Base-by-base conservation (phyloP, 2,329 filamentous ascomycete genomes). In the Penicillium decumbens region DNA sequence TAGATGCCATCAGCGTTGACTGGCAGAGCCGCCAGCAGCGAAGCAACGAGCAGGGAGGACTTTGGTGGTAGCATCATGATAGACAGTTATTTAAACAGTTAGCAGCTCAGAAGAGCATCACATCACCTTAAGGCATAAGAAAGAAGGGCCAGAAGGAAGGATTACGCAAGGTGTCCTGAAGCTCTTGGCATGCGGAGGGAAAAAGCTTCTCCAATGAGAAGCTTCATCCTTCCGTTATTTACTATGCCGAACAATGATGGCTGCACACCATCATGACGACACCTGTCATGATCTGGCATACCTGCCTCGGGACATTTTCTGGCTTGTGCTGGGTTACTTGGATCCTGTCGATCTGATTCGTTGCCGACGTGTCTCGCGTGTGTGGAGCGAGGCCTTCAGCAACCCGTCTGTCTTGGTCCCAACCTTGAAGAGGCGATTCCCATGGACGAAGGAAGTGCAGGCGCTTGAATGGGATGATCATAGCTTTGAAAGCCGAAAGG, bases 1-100 rank as follows among this genome's bases (percentile, higher is more conserved):
- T 98, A 98, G 52, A 98, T 72, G 58, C 82, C 83, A 57, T 87
- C 85, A 46, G 84, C 82, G 49, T 79, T 80, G 43, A 79, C 78
- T 27, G 86, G 82, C 44, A 88, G 66, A 48, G 82, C 78, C 54
- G 87, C 80, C 56, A 93, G 75, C 42, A 88, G 72, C 51, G 83
- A 82, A 50, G 81, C 76, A 54, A 58, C 78, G 74, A 63, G 80
- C 76, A 65, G 80, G 42, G 68, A 56, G 41, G 65, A 83, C 65
- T 60, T 63, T 43, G 62, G 61, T 43, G 61, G 64, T 54, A 69
- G 57, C 65, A 69, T 72, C 25, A 47, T 63, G 55, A 51, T 43
- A 37, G 41, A 15, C 10, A n/a, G 6, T 27, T 15, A 32, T 25
- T 40, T 12, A 20, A 30, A 27, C 39, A 37, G 32, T 7, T 33